phyloP scores from a whole-genome alignment of 805 yeast genomes.

The Pichia pseudocactophila region DNA sequence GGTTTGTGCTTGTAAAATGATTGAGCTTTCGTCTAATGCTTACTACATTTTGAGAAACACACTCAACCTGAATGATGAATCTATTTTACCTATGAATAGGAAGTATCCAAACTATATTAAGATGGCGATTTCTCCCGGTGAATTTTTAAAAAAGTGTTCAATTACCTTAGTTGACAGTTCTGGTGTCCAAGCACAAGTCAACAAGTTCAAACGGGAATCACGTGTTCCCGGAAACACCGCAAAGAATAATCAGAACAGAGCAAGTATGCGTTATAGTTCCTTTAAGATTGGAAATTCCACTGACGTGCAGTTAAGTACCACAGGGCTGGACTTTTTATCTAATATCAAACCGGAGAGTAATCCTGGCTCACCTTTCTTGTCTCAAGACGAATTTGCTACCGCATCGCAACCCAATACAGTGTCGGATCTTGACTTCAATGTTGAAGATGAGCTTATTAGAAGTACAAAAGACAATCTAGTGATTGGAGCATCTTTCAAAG shows the following conservation, averaged over 20 bases:
- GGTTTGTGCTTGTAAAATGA: slow-evolving; percentile 33
- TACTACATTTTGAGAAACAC: slow-evolving; percentile 47
- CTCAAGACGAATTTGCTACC: slow-evolving; percentile 19
- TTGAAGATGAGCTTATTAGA: slow-evolving; percentile 39
- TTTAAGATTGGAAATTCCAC: slow-evolving; percentile 44
- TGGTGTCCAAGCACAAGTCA: slow-evolving; percentile 24
- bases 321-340: slow-evolving; percentile 37
- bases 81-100: slow-evolving; percentile 48
- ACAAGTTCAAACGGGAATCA: slow-evolving; percentile 7
- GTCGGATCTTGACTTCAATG: slow-evolving; percentile 11
- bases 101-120: slow-evolving; percentile 56
- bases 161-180: slow-evolving; percentile 43
- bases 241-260: slow-evolving; percentile 1
- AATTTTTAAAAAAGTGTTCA: slow-evolving; percentile 54
- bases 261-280: slow-evolving; percentile 38
- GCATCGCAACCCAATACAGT: slow-evolving; percentile 9
- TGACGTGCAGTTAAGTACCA: slow-evolving; percentile 37
- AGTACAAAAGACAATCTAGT: slow-evolving; percentile 40
- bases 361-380: slow-evolving; percentile 21
- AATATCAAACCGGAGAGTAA: slow-evolving; percentile 17
- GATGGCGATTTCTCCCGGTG: slow-evolving; percentile 49
- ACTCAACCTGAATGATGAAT: slow-evolving; percentile 49
- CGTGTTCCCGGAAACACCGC: background rate
- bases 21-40: slow-evolving; percentile 37
- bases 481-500: slow-evolving; percentile 64